Percentiles rank a stretch among this genome's conserved stretches.
Evolutionary conservation across 192 early-diverging fungal species (phyloP).

Genomic region (Allomyces arbusculus): DNA sequence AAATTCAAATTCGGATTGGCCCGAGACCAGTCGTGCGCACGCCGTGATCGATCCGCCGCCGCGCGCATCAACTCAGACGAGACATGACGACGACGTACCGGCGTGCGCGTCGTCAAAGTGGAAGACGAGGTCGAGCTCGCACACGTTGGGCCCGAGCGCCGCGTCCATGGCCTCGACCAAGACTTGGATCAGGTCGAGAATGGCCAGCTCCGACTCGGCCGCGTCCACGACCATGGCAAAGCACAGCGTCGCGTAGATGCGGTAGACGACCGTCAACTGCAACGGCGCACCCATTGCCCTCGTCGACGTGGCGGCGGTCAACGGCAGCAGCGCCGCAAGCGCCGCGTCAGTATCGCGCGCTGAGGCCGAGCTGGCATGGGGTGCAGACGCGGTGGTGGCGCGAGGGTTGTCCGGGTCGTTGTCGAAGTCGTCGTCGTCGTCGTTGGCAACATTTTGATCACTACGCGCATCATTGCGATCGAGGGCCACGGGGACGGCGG

Average conservation of each 20-base stretch:
- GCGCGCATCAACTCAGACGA: no score
- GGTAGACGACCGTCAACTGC: conserved; percentile 50
- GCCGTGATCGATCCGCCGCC: no score
- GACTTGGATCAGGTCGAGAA: conserved; percentile 87
- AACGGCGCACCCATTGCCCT: no score
- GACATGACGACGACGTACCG: no score
- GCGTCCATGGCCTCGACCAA: conserved; percentile 90
- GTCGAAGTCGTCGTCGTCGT: conserved; percentile 62
- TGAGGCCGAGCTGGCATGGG: conserved; percentile 54
- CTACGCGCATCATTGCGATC: background rate
- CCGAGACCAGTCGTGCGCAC: no score
- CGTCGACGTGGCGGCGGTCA: no score
- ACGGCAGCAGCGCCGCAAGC: no score
- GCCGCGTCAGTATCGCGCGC: conserved; percentile 27
- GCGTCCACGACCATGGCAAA: conserved; percentile 96
- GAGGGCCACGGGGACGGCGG: background rate
- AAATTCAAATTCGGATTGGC: no score
- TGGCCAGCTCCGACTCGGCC: conserved; percentile 89
- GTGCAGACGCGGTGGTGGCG: conserved; percentile 86
- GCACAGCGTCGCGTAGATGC: conserved; percentile 92
- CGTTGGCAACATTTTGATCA: conserved; percentile 35
- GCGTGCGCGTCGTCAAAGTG: background rate
- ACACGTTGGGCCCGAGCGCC: conserved; percentile 78
- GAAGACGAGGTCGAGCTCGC: conserved; percentile 74
- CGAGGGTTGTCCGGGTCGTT: conserved; percentile 68